phyloP scores from a whole-genome alignment of 139 green algal species.

The Yamagishiella unicocca region DNA sequence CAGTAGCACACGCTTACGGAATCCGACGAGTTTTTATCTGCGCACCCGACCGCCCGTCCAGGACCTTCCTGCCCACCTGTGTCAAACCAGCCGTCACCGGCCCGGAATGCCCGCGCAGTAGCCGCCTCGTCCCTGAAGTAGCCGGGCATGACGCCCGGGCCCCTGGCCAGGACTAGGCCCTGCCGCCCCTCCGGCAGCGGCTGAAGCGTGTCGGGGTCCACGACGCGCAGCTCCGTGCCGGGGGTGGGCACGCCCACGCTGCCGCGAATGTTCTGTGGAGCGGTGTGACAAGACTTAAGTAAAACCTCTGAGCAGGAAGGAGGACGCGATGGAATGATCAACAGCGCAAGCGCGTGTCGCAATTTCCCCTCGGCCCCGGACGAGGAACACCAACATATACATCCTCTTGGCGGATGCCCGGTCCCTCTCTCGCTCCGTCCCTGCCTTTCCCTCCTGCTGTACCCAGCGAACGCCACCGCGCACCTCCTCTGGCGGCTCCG shows the following conservation, averaged over 20 bases:
- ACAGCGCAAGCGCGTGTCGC: too few species aligned
- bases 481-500: conserved; percentile 23
- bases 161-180: conserved; percentile 83
- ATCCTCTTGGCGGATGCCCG: too few species aligned
- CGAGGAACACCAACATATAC: too few species aligned
- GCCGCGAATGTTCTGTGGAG: conserved; percentile 83
- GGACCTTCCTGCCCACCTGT: conserved; percentile 74
- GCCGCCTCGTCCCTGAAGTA: conserved; percentile 74
- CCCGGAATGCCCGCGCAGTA: conserved; percentile 76
- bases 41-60: too few species aligned
- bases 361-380: too few species aligned
- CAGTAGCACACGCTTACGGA: too few species aligned
- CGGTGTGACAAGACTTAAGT: too few species aligned
- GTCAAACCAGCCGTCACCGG: conserved; percentile 84
- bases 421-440: too few species aligned
- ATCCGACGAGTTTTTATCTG: too few species aligned
- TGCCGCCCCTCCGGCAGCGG: conserved; percentile 77
- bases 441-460: too few species aligned
- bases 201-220: conserved; percentile 82
- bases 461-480: background rate
- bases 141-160: conserved; percentile 84
- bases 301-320: too few species aligned
- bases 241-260: conserved; percentile 83
- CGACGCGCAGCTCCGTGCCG: conserved; percentile 85
- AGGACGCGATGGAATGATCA: too few species aligned